These are phyloP conservation scores for Pleurotus giganteus DNA, from an alignment of 768 basidiomycete genomes.

Conservation along the genomic window DNA sequence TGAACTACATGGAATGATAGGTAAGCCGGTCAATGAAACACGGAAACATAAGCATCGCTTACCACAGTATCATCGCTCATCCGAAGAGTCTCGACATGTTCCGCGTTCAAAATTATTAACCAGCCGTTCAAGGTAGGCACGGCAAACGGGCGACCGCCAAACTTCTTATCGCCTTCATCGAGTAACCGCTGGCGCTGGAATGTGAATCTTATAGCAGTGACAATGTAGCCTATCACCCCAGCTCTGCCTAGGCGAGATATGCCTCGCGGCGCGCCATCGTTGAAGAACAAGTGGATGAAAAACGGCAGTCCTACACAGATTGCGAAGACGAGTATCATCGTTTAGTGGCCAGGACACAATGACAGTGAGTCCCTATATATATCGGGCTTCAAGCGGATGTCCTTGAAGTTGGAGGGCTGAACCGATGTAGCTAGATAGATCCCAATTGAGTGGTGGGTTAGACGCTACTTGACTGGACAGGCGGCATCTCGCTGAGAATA, in stretches of 20 bases:
- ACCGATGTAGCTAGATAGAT: too few relatives aligned
- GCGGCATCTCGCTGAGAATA: too few relatives aligned
- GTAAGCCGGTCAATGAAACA: not conserved
- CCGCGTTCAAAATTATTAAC: constrained; percentile 14
- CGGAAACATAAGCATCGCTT: not conserved
- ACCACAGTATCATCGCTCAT: constrained; percentile 16
- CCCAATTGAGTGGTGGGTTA: too few relatives aligned
- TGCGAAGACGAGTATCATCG: too few relatives aligned
- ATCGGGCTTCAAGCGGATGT: too few relatives aligned
- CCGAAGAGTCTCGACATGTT: constrained; percentile 14
- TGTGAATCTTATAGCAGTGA: constrained; percentile 13
- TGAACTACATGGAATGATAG: constrained; percentile 3
- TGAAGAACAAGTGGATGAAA: not conserved
- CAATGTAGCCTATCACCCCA: constrained; percentile 16
- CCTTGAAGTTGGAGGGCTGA: too few relatives aligned
- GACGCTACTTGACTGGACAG: too few relatives aligned
- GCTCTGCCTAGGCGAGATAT: constrained; percentile 14
- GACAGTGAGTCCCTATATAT: too few relatives aligned
- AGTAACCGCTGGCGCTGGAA: constrained; percentile 12
- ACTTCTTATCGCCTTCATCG: constrained; percentile 14
- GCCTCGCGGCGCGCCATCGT: not conserved
- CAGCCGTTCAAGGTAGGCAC: constrained; percentile 16
- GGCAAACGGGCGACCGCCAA: constrained; percentile 15
- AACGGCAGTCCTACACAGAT: not conserved
- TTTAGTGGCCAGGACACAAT: too few relatives aligned